A percentile compares a stretch with the other conserved stretches of the same genome.
These are phyloP conservation scores for Phytophthora foliorum DNA, from an alignment of 352 stramenopile species.

Conservation along the genomic window DNA sequence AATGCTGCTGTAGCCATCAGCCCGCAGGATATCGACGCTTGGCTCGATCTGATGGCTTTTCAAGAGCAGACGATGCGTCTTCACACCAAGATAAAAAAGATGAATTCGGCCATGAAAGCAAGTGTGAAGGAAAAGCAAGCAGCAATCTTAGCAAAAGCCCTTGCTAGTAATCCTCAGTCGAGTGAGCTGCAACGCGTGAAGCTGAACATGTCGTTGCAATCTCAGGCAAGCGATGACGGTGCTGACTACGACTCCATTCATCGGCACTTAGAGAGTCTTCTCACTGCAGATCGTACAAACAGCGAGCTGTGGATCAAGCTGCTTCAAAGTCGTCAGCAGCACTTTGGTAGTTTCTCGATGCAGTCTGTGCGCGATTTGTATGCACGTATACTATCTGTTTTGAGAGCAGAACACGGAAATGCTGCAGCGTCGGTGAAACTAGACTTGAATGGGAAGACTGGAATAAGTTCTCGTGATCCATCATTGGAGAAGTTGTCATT, in stretches of 20 bases:
- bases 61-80: constrained; percentile 71
- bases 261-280: constrained; percentile 57
- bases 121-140: constrained; percentile 73
- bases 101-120: constrained; percentile 26
- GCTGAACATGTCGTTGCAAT: constrained; percentile 60
- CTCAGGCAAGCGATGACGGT: constrained; percentile 7
- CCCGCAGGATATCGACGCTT: constrained; percentile 53
- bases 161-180: constrained; percentile 58
- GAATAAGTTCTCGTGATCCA: background rate
- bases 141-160: constrained; percentile 66
- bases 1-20: constrained; percentile 51
- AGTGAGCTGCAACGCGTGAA: constrained; percentile 54
- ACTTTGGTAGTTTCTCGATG: constrained; percentile 81
- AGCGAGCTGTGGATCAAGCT: constrained; percentile 66
- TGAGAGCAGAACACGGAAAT: constrained; percentile 44
- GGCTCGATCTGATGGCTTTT: constrained; percentile 82
- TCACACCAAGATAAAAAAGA: constrained; percentile 36
- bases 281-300: constrained; percentile 61
- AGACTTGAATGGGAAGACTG: background rate
- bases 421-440: background rate
- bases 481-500: constrained; percentile 24
- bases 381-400: constrained; percentile 65
- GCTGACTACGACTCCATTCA: constrained; percentile 44
- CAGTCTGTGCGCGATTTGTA: constrained; percentile 74
- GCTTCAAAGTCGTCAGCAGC: constrained; percentile 57